Evolutionary conservation across 176 grass and related monocot species (phyloP), one percentile per base, ranked within the genome.

Genomic region (Aegilops bicornis): DNA sequence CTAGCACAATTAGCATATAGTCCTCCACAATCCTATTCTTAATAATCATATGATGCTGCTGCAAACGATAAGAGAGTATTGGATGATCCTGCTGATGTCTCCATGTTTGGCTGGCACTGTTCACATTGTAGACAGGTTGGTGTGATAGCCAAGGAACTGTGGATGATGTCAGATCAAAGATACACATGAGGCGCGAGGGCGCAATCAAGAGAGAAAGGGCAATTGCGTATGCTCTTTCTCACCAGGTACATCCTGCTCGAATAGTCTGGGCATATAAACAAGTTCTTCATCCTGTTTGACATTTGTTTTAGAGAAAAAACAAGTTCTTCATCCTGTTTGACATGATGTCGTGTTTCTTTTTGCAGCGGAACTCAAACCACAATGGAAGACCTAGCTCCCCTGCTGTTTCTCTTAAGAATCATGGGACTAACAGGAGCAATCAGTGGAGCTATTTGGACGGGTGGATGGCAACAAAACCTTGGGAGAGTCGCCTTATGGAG

Each of bases 171-270:
- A 92, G 58, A 89, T 70, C 93, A 69, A 95, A 94, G 80, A 79
- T 95, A 37, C 86, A 95, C 12, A 89, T 95, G 91, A 98, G 90
- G 86, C 91, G 90, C 40, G 90, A 94, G 76, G 96, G 91, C 81
- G 91, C 88, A 11, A 82, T 94, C 15, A 98, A 91, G 74, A 92
- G 93, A 86, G 96, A 95, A 27, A 92, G 93, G 47, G 89, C 91
- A 9, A 89, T 88, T 64, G 72, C 96, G 82, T 98, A 98, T 74
- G 86, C 93, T 79, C 87, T 89, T 73, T 92, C 88, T 33, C 93
- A 94, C 64, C 87, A 90, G 93, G 96, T 98, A 82, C n/a, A 62
- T 87, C 58, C 45, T 60, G 78, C 63, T 40, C 7, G 10, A 70
- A 70, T 58, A 77, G 32, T 75, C 24, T 79, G 40, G 23, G 40